Evolutionary conservation across 2,329 filamentous ascomycete genomes (phyloP), one percentile per base, ranked within the genome.

Genomic region (Colletotrichum magnum): DNA sequence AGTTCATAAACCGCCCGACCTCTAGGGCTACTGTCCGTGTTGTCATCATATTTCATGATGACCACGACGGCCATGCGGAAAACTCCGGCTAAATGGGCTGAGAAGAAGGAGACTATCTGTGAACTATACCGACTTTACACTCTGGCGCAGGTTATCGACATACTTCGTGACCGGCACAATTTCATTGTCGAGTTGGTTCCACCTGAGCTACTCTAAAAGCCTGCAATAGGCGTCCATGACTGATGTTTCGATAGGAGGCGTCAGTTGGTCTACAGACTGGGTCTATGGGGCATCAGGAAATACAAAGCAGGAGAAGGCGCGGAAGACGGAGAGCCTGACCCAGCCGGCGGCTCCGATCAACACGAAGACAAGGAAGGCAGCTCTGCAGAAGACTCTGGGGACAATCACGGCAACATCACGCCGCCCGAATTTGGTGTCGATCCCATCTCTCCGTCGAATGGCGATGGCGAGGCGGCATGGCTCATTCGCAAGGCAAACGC

Each of bases 201-300:
- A 10, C 15, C 4, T 47, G 12, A 10, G 16, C 18, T 18, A 21
- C 45, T 9, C 63, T 28, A 4, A 7, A 6, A 18, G 32, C 32
- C 32, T 36, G 10, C 9, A 10, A 7, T 36, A 36, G 32, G 32
- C 32, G 32, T 10, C 32, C 32, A 21, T 9, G 13, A 50, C 24
- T 18, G 21, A 28, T 53, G 5, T 13, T 24, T 15, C 12, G n/a
- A 5, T 32, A 79, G 77, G 21, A 76, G 76, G 50, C 75, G 77
- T 3, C 78, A 79, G 41, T 75, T 75, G 56, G 73, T 76, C 15
- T 78, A 79, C 54, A 72, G 74, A 16, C 73, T 79, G 13, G 72
- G 76, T 21, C 74, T 75, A 48, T 77, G 76, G 73, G 64, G 59
- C 6, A 58, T 74, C 21, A 72, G 41, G 47, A 79, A 79, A 51